Evolutionary conservation across 2,329 filamentous ascomycete species (phyloP).

Genomic region (Colletotrichum liaoningense): DNA sequence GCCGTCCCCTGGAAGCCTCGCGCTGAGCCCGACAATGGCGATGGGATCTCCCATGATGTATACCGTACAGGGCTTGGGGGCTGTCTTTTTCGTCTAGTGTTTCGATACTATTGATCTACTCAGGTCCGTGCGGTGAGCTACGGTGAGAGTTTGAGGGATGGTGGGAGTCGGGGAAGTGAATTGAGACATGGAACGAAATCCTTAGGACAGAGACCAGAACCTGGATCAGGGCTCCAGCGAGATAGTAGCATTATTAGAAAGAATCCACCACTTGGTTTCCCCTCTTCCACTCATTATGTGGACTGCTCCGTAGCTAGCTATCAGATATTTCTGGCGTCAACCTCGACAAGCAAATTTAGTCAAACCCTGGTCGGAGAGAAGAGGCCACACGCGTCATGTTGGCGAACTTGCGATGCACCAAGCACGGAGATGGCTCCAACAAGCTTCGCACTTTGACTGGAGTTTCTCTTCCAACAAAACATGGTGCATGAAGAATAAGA

Average conservation of each 20-base stretch:
- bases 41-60: conserved; percentile 47
- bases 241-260: conserved; percentile 10
- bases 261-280: neutral
- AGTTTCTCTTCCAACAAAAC: neutral
- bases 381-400: neutral
- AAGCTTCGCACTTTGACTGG: neutral
- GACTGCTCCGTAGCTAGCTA: neutral
- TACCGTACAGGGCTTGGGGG: neutral
- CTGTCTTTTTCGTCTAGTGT: neutral
- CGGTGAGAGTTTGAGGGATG: conserved; percentile 10
- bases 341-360: neutral
- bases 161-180: neutral
- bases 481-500: neutral
- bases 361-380: neutral
- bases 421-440: neutral
- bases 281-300: neutral
- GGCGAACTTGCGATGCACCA: neutral
- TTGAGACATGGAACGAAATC: conserved; percentile 3
- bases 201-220: neutral
- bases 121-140: conserved; percentile 18
- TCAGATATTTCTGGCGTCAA: neutral
- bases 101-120: neutral
- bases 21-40: conserved; percentile 60
- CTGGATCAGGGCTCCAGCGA: conserved; percentile 22
- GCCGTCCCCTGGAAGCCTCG: conserved; percentile 56